Conservation (phyloP, 2,329 filamentous ascomycete species). For the Cladosporium sp. region DNA sequence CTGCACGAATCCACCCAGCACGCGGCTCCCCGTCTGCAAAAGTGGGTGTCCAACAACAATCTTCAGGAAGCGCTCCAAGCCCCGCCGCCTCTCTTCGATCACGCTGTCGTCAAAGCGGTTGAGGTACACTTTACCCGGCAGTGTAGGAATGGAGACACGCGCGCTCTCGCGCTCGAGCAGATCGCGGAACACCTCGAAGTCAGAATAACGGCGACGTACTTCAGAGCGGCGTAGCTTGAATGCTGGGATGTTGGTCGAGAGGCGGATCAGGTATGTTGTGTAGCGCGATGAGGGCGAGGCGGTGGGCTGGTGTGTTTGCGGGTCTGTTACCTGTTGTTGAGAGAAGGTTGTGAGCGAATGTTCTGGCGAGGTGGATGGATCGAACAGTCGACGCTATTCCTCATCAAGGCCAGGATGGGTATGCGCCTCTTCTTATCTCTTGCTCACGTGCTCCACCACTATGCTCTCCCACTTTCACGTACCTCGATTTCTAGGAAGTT, state of each 20-base stretch:
- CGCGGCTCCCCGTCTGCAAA: constrained; percentile 95
- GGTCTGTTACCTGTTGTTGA: constrained; percentile 74
- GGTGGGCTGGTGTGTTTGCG: constrained; percentile 90
- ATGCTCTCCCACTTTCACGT: constrained; percentile 28
- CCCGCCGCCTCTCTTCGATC: constrained; percentile 41
- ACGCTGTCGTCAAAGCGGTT: constrained; percentile 98
- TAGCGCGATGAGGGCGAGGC: constrained; percentile 61
- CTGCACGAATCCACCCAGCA: constrained; percentile 93
- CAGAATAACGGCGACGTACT: constrained; percentile 91
- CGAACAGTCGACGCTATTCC: background rate
- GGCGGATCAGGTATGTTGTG: constrained; percentile 97
- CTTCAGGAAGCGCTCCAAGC: constrained; percentile 14
- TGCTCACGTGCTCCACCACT: background rate
- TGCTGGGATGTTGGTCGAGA: constrained; percentile 96
- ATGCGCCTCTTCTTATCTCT: background rate
- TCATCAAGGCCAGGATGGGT: background rate
- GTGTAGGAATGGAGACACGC: constrained; percentile 89
- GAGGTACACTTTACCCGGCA: constrained; percentile 96
- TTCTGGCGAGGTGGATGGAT: background rate
- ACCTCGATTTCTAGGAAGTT: constrained; percentile 99
- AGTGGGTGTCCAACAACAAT: constrained; percentile 79
- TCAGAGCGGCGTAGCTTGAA: constrained; percentile 87
- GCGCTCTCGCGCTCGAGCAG: constrained; percentile 94
- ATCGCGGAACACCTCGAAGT: constrained; percentile 98
- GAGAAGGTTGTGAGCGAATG: background rate